Evolutionary conservation across 768 basidiomycete species (phyloP).

Genomic region (Lentinula guzmanii): DNA sequence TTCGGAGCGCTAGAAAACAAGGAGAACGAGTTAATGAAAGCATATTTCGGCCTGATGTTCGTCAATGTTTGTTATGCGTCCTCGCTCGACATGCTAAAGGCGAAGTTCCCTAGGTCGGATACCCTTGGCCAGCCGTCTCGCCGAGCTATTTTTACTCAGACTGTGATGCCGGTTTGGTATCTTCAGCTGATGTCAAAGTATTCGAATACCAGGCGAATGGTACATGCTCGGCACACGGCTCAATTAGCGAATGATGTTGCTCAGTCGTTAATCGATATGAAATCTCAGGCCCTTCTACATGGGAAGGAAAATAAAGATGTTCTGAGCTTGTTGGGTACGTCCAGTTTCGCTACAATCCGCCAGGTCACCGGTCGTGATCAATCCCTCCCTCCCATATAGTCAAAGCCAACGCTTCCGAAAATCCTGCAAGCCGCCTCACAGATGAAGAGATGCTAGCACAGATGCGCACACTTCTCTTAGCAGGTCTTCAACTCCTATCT

Average conservation of each 20-base stretch:
- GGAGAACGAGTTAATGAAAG: conserved; percentile 47
- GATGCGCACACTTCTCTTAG: conserved; percentile 21
- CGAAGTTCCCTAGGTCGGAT: conserved; percentile 30
- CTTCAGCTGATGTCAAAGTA: conserved; percentile 41
- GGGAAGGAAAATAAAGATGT: conserved; percentile 49
- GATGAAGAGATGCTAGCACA: conserved; percentile 35
- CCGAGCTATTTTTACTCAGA: conserved; percentile 42
- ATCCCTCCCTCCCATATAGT: conserved; percentile 19
- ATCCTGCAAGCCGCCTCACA: conserved; percentile 26
- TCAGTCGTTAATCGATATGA: conserved; percentile 38
- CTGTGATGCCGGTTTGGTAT: conserved; percentile 39
- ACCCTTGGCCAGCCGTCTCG: conserved; percentile 43
- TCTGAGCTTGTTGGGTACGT: conserved; percentile 49
- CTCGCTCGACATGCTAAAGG: neutral
- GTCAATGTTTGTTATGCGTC: conserved; percentile 6
- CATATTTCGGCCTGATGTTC: conserved; percentile 47
- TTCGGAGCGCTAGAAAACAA: conserved; percentile 45
- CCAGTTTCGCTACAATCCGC: neutral
- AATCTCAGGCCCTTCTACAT: conserved; percentile 38
- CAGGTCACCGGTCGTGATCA: neutral
- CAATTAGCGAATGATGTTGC: conserved; percentile 39
- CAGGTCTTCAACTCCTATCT: neutral
- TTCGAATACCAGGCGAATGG: conserved; percentile 36
- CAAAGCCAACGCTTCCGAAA: conserved; percentile 37
- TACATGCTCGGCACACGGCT: conserved; percentile 40